Conservation (phyloP, 2,329 filamentous ascomycete species). For the Epichloe aotearoae region DNA sequence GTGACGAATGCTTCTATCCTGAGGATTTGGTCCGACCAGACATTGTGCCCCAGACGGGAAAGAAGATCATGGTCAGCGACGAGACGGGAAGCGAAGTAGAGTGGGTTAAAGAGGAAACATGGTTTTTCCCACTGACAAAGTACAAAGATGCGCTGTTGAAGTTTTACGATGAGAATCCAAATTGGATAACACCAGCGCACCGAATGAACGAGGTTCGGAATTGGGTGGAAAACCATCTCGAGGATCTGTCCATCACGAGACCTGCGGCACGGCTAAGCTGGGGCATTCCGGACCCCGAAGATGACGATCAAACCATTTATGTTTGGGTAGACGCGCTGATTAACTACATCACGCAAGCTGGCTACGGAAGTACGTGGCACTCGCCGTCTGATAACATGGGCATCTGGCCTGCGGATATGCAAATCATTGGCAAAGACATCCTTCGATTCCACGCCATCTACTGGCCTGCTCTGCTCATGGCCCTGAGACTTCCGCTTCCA, state of each 20-base stretch:
- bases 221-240: constrained; percentile 63
- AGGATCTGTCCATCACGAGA: constrained; percentile 81
- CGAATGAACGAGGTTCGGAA: constrained; percentile 69
- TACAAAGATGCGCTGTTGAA: constrained; percentile 66
- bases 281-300: constrained; percentile 81
- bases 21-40: constrained; percentile 58
- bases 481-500: constrained; percentile 65
- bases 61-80: constrained; percentile 66
- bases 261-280: constrained; percentile 66
- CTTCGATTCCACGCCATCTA: constrained; percentile 93
- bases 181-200: constrained; percentile 59
- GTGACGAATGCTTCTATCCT: constrained; percentile 94
- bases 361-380: constrained; percentile 52
- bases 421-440: constrained; percentile 94
- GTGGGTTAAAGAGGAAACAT: constrained; percentile 87
- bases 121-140: constrained; percentile 81
- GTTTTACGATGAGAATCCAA: constrained; percentile 66
- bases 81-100: constrained; percentile 91
- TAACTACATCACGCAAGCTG: constrained; percentile 82
- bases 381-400: constrained; percentile 47
- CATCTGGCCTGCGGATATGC: constrained; percentile 83
- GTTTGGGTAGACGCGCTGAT: constrained; percentile 95
- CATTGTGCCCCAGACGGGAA: constrained; percentile 67
- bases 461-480: constrained; percentile 94
- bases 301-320: constrained; percentile 81